Conservation (phyloP, 768 basidiomycete genomes). For the Grammothele lineata region DNA sequence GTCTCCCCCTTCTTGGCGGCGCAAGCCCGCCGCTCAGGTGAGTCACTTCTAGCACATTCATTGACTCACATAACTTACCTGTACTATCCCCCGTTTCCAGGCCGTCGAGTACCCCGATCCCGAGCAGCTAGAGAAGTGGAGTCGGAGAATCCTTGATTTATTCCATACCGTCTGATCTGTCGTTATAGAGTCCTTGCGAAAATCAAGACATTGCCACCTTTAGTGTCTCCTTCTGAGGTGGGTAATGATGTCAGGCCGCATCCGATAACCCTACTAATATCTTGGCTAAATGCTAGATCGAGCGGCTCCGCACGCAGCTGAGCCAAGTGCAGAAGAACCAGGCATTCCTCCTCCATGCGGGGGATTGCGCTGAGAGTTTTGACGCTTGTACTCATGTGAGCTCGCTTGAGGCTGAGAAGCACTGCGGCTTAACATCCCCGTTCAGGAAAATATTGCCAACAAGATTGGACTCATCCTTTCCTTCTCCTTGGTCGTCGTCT, state of each 20-base stretch:
- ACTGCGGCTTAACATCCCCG: not conserved
- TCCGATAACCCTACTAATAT: too few species aligned
- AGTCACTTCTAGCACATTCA: conserved; percentile 2
- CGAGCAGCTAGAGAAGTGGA: conserved; percentile 50
- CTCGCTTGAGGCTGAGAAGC: not conserved
- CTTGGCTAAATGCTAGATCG: conserved; percentile 48
- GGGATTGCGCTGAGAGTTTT: conserved; percentile 97
- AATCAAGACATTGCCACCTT: conserved; percentile 74
- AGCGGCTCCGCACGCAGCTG: conserved; percentile 78
- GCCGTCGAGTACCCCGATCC: conserved; percentile 70
- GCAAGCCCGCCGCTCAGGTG: conserved; percentile 74
- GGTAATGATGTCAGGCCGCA: conserved; percentile 13
- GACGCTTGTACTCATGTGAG: conserved; percentile 80
- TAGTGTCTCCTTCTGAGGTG: conserved; percentile 93
- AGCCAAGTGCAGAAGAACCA: conserved; percentile 77
- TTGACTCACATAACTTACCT: too few species aligned
- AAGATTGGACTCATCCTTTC: conserved; percentile 91
- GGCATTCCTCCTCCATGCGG: conserved; percentile 94
- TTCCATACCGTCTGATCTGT: too few species aligned
- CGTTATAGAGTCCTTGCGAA: conserved; percentile 67
- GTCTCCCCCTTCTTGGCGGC: conserved; percentile 78
- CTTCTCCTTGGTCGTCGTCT: conserved; percentile 91
- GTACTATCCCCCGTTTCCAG: too few species aligned
- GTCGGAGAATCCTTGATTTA: too few species aligned
- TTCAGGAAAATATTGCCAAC: conserved; percentile 78